These are phyloP conservation scores for Pneumocystis oryctolagi DNA, from an alignment of 1,139 yeast species.

Conservation along the genomic window DNA sequence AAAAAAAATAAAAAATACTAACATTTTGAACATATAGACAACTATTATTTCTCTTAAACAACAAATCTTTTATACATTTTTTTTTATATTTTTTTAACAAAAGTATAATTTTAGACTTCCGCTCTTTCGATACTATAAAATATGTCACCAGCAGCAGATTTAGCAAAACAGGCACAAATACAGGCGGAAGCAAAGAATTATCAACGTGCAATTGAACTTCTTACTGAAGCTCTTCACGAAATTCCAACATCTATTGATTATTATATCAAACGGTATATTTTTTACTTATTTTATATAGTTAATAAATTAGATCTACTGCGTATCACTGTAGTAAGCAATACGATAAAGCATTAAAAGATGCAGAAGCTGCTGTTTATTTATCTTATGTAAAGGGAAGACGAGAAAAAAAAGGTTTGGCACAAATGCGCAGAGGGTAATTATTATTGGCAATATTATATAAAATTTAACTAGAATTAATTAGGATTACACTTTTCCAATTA, in stretches of 20 bases:
- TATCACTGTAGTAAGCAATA: slow-evolving; percentile 38
- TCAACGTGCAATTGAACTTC: slow-evolving; percentile 5
- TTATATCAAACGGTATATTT: slow-evolving; percentile 5
- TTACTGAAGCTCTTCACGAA: slow-evolving; percentile 7
- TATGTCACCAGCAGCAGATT: not conserved
- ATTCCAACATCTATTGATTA: slow-evolving; percentile 7
- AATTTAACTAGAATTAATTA: slow-evolving; percentile 26
- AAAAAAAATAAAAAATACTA: not conserved
- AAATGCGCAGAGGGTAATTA: slow-evolving; percentile 37
- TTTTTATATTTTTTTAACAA: not conserved
- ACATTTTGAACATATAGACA: not conserved
- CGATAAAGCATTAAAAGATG: slow-evolving; percentile 38
- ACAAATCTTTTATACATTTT: too few species aligned
- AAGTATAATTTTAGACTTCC: not conserved
- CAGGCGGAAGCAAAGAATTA: not conserved
- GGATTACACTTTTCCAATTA: slow-evolving; percentile 22
- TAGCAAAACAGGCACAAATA: slow-evolving; percentile 1
- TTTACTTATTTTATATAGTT: slow-evolving; percentile 19
- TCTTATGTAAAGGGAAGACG: slow-evolving; percentile 42
- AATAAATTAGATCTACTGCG: slow-evolving; percentile 42
- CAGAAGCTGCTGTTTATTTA: slow-evolving; percentile 39
- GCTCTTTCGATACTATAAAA: not conserved
- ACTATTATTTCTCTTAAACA: not conserved
- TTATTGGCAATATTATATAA: not conserved
- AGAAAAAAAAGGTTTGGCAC: slow-evolving; percentile 40